These are phyloP conservation scores for Ramalina intermedia DNA, from an alignment of 495 filamentous ascomycete genomes.

Conservation along the genomic window DNA sequence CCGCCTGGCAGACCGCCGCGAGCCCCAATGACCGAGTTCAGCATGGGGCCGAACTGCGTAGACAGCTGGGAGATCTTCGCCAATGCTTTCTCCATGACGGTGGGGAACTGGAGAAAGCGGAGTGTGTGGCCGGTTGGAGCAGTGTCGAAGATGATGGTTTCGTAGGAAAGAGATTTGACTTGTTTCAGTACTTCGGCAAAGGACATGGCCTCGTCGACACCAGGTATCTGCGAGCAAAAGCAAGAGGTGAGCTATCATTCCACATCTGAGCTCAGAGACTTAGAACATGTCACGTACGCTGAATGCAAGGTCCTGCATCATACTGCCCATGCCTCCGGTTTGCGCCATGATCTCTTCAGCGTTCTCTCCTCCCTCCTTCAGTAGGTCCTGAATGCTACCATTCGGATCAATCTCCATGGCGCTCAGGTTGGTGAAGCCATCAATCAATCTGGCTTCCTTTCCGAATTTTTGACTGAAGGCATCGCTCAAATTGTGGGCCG, in stretches of 20 bases:
- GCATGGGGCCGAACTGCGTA: slow-evolving; percentile 85
- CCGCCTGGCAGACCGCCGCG: slow-evolving; percentile 79
- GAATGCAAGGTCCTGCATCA: slow-evolving; percentile 63
- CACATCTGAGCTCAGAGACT: background rate
- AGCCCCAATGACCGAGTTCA: slow-evolving; percentile 79
- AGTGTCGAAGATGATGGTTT: slow-evolving; percentile 97
- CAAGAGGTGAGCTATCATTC: no score
- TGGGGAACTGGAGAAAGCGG: slow-evolving; percentile 97
- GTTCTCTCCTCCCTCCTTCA: slow-evolving; percentile 67
- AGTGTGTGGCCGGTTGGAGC: slow-evolving; percentile 98
- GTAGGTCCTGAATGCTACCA: slow-evolving; percentile 88
- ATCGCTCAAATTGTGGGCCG: slow-evolving; percentile 95
- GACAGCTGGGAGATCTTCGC: slow-evolving; percentile 92
- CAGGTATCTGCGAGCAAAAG: slow-evolving; percentile 56
- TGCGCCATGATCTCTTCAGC: slow-evolving; percentile 50
- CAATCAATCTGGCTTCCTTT: slow-evolving; percentile 86
- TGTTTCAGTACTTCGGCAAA: slow-evolving; percentile 98
- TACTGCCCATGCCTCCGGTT: slow-evolving; percentile 49
- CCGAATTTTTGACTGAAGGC: slow-evolving; percentile 98
- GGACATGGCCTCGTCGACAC: slow-evolving; percentile 98
- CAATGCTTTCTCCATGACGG: slow-evolving; percentile 93
- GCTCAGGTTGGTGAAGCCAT: slow-evolving; percentile 86
- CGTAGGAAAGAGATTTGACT: slow-evolving; percentile 97
- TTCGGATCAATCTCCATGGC: slow-evolving; percentile 99
- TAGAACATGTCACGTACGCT: slow-evolving; percentile 34